Conservation (phyloP, 2,329 filamentous ascomycete genomes). For the Talaromyces funiculosus region DNA sequence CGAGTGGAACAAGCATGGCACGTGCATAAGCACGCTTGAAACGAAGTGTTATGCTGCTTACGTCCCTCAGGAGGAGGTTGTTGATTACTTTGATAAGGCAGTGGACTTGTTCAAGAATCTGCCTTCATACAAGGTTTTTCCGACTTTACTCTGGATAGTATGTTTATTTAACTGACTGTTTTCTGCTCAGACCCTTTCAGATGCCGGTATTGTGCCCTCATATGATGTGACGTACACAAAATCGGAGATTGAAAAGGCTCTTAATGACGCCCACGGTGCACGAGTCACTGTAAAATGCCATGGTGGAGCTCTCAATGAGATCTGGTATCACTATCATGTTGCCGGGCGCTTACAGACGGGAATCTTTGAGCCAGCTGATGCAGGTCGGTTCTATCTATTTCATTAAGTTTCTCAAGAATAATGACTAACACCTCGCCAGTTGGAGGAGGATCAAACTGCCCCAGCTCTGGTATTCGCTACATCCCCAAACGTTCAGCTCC, state of each 20-base stretch:
- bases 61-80: conserved; percentile 56
- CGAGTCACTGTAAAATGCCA: conserved; percentile 56
- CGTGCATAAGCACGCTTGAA: conserved; percentile 65
- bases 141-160: background rate
- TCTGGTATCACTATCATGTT: conserved; percentile 61
- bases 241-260: conserved; percentile 53
- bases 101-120: conserved; percentile 62
- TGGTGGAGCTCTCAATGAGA: conserved; percentile 44
- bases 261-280: conserved; percentile 50
- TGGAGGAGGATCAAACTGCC: conserved; percentile 59
- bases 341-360: conserved; percentile 40
- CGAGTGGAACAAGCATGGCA: conserved; percentile 71
- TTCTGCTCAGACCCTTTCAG: conserved; percentile 46
- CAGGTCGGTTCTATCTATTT: conserved; percentile 24
- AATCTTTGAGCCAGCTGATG: conserved; percentile 28
- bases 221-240: conserved; percentile 53
- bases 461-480: conserved; percentile 58
- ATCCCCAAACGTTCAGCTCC: conserved; percentile 47
- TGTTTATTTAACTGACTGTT: background rate
- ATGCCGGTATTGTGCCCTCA: conserved; percentile 55
- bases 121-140: conserved; percentile 55
- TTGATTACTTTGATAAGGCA: conserved; percentile 63
- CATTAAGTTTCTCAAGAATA: background rate
- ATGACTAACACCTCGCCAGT: conserved; percentile 27
- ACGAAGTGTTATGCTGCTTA: conserved; percentile 62